These are phyloP conservation scores for Solanum peruvianum DNA, from an alignment of 257 asterid species.

Conservation along the genomic window DNA sequence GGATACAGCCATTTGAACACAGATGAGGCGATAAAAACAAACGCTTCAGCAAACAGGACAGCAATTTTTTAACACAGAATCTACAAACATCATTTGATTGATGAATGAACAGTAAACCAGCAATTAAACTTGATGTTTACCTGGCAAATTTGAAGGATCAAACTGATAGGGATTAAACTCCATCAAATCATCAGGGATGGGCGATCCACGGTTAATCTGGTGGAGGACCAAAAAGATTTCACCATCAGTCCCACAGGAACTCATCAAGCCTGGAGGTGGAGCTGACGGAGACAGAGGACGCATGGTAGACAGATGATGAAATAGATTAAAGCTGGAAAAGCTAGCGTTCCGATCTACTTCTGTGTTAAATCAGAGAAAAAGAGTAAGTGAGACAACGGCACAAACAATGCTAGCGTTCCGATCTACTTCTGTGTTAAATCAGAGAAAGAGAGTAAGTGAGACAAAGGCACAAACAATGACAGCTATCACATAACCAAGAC, in stretches of 20 bases:
- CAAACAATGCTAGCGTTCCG: neutral
- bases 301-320: constrained; percentile 30
- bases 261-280: constrained; percentile 10
- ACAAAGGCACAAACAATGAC: neutral
- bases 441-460: neutral
- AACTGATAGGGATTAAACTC: constrained; percentile 37
- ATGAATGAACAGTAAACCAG: neutral
- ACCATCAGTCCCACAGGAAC: constrained; percentile 24
- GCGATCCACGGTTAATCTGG: constrained; percentile 17
- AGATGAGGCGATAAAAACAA: neutral
- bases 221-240: constrained; percentile 21
- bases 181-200: constrained; percentile 38
- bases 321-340: neutral
- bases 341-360: constrained; percentile 1
- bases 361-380: constrained; percentile 1
- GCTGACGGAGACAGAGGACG: constrained; percentile 22
- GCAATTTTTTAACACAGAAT: neutral
- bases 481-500: neutral
- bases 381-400: neutral
- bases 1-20: neutral
- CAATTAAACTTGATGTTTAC: constrained; percentile 14
- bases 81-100: neutral
- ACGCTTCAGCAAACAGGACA: neutral
- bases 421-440: constrained; percentile 1
- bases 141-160: constrained; percentile 44